Evolutionary conservation across 768 basidiomycete species (phyloP).

Genomic region (Xerocomellus dryophilus): DNA sequence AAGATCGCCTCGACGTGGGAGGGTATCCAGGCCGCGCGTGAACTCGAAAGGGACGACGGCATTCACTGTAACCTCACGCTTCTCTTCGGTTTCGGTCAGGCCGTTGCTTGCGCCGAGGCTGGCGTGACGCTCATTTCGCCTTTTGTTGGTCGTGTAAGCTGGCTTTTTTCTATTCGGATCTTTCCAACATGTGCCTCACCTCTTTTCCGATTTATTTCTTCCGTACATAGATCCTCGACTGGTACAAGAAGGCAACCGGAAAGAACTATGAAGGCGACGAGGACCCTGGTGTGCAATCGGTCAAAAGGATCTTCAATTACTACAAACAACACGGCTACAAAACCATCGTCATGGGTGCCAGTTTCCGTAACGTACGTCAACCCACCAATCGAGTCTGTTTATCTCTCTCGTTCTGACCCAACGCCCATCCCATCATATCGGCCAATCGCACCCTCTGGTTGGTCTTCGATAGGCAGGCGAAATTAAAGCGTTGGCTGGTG

Average conservation of each 20-base stretch:
- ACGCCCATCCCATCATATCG: neutral
- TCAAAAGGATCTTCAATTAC: constrained; percentile 97
- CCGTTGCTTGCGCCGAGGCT: constrained; percentile 98
- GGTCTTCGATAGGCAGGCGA: constrained; percentile 62
- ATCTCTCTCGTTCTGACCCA: constrained; percentile 1
- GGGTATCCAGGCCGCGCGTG: constrained; percentile 97
- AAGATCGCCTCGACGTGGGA: constrained; percentile 99
- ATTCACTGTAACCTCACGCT: constrained; percentile 99
- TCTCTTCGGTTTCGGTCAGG: constrained; percentile 97
- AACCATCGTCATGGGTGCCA: constrained; percentile 99
- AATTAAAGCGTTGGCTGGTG: constrained; percentile 92
- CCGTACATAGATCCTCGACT: constrained; percentile 82
- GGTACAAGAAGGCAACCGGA: constrained; percentile 93
- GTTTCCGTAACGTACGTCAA: constrained; percentile 89
- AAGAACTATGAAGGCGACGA: constrained; percentile 86
- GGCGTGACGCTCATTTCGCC: constrained; percentile 98
- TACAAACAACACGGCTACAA: constrained; percentile 99
- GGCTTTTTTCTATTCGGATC: neutral
- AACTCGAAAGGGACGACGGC: constrained; percentile 86
- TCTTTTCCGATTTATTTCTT: constrained; percentile 6
- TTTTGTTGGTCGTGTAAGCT: constrained; percentile 91
- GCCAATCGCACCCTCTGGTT: constrained; percentile 6
- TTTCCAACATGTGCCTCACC: constrained; percentile 12
- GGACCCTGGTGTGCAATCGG: constrained; percentile 94
- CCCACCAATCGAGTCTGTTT: neutral